Evolutionary conservation across 768 basidiomycete species (phyloP).

Genomic region (Dioszegia aurantiaca): DNA sequence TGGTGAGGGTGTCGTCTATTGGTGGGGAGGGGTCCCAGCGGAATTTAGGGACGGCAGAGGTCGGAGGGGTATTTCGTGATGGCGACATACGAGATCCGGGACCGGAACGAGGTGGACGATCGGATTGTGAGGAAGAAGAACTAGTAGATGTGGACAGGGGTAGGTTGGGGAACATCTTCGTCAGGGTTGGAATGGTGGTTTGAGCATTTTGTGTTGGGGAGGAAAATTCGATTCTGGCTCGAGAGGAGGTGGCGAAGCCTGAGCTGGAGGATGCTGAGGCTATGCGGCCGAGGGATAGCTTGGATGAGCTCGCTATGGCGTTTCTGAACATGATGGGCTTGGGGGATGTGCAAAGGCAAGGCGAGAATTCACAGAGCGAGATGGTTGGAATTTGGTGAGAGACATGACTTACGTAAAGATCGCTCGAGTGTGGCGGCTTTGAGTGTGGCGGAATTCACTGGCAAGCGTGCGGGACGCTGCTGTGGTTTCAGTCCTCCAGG

Average conservation of each 20-base stretch:
- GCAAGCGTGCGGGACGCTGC: no score
- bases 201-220: conserved; percentile 10
- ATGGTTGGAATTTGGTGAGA: not conserved
- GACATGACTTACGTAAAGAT: not conserved
- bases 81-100: not conserved
- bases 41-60: conserved; percentile 5
- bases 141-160: not conserved
- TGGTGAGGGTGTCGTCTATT: conserved; percentile 56
- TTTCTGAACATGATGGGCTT: conserved; percentile 13
- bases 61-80: not conserved
- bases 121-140: not conserved
- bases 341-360: not conserved
- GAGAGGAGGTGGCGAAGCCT: conserved; percentile 23
- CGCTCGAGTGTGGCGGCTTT: not conserved
- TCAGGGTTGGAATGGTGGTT: not conserved
- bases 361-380: no score
- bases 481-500: no score
- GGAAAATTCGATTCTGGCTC: conserved; percentile 25
- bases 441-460: not conserved
- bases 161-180: not conserved
- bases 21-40: conserved; percentile 12
- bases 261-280: not conserved
- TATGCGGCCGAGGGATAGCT: not conserved
- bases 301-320: conserved; percentile 12
- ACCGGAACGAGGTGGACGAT: not conserved